These are phyloP conservation scores for Clavispora santaluciae DNA, from an alignment of 805 yeast species.

Conservation along the genomic window DNA sequence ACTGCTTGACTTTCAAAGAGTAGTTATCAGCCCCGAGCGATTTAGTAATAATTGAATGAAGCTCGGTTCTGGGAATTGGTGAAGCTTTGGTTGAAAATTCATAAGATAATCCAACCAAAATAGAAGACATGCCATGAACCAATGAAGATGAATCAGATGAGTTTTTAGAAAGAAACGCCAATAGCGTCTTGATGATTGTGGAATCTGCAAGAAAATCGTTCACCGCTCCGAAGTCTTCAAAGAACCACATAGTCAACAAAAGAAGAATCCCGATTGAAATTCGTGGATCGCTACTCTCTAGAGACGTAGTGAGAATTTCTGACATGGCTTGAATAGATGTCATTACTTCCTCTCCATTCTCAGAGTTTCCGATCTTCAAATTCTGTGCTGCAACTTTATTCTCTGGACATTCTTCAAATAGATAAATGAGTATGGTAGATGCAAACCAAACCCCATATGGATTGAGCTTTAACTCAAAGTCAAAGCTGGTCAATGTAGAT, in stretches of 20 bases:
- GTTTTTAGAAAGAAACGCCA: slow-evolving; percentile 52
- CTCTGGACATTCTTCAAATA: slow-evolving; percentile 53
- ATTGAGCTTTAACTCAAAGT: slow-evolving; percentile 56
- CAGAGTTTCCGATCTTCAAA: slow-evolving; percentile 54
- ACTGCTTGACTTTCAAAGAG: slow-evolving; percentile 64
- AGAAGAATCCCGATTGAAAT: slow-evolving; percentile 73
- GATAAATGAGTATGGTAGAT: slow-evolving; percentile 53
- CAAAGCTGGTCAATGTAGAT: slow-evolving; percentile 68
- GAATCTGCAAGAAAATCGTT: slow-evolving; percentile 68
- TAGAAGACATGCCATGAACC: slow-evolving; percentile 67
- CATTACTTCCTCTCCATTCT: slow-evolving; percentile 64
- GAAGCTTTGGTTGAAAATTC: slow-evolving; percentile 68
- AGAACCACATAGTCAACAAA: slow-evolving; percentile 71
- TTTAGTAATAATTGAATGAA: slow-evolving; percentile 58
- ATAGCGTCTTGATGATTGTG: slow-evolving; percentile 59
- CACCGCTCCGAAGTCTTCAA: slow-evolving; percentile 70
- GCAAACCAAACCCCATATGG: slow-evolving; percentile 91
- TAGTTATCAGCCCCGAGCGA: slow-evolving; percentile 81
- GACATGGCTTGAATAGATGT: slow-evolving; percentile 70
- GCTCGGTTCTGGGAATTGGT: slow-evolving; percentile 54
- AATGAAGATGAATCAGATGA: slow-evolving; percentile 48
- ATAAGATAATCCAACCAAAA: slow-evolving; percentile 70
- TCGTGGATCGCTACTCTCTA: slow-evolving; percentile 63
- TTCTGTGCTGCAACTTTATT: slow-evolving; percentile 44
- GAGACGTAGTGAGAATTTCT: slow-evolving; percentile 63